A percentile compares a stretch with the other conserved stretches of the same genome.
Evolutionary conservation across 257 asterid species (phyloP).

Genomic region (Nyctanthes arbortristis): DNA sequence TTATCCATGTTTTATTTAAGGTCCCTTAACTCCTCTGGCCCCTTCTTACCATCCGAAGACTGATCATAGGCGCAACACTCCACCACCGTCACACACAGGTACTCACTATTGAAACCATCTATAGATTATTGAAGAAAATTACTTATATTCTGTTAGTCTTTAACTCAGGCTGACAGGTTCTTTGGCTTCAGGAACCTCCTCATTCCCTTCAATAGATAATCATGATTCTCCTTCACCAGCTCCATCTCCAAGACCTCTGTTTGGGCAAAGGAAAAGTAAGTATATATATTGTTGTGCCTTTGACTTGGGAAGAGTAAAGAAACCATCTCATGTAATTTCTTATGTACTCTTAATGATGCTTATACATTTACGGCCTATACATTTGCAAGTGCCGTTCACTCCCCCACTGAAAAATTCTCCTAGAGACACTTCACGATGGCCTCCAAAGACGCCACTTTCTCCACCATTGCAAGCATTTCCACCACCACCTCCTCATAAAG

Average conservation of each 20-base stretch:
- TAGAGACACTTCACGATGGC: slow-evolving; percentile 34
- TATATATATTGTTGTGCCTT: slow-evolving; percentile 21
- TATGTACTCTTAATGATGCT: too few relatives aligned
- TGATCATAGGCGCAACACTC: slow-evolving; percentile 30
- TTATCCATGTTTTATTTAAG: slow-evolving; percentile 11
- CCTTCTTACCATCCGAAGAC: slow-evolving; percentile 28
- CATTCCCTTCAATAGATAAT: slow-evolving; percentile 31
- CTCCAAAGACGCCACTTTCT: slow-evolving; percentile 46
- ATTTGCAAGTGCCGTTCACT: slow-evolving; percentile 52
- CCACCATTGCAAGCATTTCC: slow-evolving; percentile 68
- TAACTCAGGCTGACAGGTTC: slow-evolving; percentile 38
- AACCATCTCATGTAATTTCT: slow-evolving; percentile 15
- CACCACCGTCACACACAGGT: slow-evolving; percentile 40
- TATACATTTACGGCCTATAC: slow-evolving; percentile 30
- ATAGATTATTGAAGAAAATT: slow-evolving; percentile 7
- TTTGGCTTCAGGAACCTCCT: too few relatives aligned
- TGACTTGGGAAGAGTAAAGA: slow-evolving; percentile 5
- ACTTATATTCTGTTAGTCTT: slow-evolving; percentile 12
- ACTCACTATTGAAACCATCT: slow-evolving; percentile 2
- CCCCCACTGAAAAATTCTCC: slow-evolving; percentile 63
- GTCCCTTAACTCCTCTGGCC: too few relatives aligned
- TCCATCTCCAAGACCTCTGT: slow-evolving; percentile 41
- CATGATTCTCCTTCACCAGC: slow-evolving; percentile 43
- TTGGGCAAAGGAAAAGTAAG: slow-evolving; percentile 46
- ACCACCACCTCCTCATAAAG: slow-evolving; percentile 91